Conservation (phyloP, 163 green algal species). For the Dunaliella salina region DNA sequence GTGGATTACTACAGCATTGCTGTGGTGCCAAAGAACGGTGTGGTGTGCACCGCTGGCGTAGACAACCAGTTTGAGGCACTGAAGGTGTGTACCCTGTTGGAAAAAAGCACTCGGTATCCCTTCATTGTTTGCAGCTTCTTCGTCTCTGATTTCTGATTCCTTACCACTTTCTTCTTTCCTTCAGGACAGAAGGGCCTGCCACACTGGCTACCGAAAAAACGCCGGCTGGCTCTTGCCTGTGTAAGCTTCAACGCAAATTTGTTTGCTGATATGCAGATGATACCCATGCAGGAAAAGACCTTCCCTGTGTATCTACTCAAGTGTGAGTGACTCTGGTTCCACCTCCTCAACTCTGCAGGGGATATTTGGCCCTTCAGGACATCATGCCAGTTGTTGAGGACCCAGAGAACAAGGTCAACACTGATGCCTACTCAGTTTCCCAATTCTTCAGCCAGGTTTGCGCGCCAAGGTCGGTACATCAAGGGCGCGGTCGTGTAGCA, state of each 20-base stretch:
- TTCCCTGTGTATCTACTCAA: too few species aligned
- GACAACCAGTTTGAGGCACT: too few species aligned
- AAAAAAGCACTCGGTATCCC: too few species aligned
- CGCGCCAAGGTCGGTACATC: not conserved
- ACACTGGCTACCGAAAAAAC: not conserved
- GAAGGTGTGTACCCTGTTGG: too few species aligned
- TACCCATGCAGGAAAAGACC: too few species aligned
- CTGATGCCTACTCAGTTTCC: not conserved
- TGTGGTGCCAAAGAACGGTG: not conserved
- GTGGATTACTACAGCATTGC: slow-evolving; percentile 1
- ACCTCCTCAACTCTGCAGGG: not conserved
- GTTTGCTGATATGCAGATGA: too few species aligned
- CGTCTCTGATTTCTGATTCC: too few species aligned
- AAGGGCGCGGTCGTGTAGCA: too few species aligned
- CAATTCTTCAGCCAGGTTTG: not conserved
- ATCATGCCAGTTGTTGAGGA: not conserved
- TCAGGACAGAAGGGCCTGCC: not conserved
- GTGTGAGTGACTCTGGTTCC: too few species aligned
- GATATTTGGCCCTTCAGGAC: not conserved
- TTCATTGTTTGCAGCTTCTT: too few species aligned
- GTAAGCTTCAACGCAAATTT: not conserved
- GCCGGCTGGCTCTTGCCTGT: slow-evolving; percentile 1
- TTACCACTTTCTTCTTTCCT: too few species aligned
- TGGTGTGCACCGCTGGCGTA: too few species aligned
- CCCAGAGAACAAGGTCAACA: not conserved